These are phyloP conservation scores for Psophocarpus tetragonolobus DNA, from an alignment of 306 rosid species.

Conservation along the genomic window DNA sequence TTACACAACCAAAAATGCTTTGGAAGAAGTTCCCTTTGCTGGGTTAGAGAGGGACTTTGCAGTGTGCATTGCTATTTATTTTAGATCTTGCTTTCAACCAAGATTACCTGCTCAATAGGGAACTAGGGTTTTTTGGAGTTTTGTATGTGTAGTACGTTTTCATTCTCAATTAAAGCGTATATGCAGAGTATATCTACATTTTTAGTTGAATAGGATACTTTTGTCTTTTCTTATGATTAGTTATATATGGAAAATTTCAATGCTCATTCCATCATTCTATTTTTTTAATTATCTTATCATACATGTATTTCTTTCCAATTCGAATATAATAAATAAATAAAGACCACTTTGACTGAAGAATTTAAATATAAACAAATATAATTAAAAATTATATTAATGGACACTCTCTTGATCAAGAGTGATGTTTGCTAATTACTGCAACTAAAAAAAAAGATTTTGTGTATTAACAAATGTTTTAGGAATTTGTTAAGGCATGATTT, in stretches of 20 bases:
- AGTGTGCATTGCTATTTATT: background rate
- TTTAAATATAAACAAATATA: no score
- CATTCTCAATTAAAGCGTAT: background rate
- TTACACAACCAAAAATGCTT: no score
- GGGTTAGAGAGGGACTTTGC: constrained; percentile 27
- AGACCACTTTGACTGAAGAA: no score
- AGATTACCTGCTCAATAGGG: constrained; percentile 43
- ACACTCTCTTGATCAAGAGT: no score
- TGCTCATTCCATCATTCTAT: no score
- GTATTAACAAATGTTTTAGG: no score
- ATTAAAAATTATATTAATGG: no score
- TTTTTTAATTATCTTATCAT: no score
- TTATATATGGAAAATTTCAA: background rate
- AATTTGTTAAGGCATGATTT: no score
- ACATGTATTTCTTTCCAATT: background rate
- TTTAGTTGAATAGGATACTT: background rate
- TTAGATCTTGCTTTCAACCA: constrained; percentile 34
- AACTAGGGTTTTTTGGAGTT: constrained; percentile 38
- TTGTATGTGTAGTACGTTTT: constrained; percentile 24
- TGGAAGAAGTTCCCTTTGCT: constrained; percentile 27
- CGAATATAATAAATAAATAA: no score
- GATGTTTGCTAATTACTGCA: no score
- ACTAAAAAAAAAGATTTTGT: no score
- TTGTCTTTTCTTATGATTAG: background rate
- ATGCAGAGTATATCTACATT: background rate